Evolutionary conservation across 139 green algal species (phyloP), one percentile per base, ranked within the genome.

Genomic region (Chlamydomonas sp.): DNA sequence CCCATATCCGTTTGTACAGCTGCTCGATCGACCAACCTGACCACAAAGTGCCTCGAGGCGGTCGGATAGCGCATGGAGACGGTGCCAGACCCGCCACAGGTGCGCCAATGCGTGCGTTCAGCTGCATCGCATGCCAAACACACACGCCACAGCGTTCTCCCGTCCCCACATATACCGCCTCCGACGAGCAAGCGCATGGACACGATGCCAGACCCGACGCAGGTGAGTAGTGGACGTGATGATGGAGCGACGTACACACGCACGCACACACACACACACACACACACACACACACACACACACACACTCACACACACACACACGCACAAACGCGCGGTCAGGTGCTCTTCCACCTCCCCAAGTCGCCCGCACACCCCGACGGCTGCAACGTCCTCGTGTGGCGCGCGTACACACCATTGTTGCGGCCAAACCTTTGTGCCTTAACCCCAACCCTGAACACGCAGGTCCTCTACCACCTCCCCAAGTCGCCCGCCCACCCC

Each of bases 11-110:
- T n/a, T n/a, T n/a, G n/a, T n/a, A n/a, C n/a, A n/a, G n/a, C n/a
- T n/a, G n/a, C n/a, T n/a, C n/a, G n/a, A n/a, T n/a, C 83, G 49
- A 96, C 92, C 66, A 97, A 97, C 79, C 80, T 97, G 10, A 91
- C 96, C 48, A 97, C 88, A 3, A 79, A 83, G 6, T 90, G 88
- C 2, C 81, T 98, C 33, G 85, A 81, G 28, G 69, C 78, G 1
- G 92, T 97, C 22, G 89, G 90, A 37, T 89, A 91, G 43, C 16
- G 16, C 43, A 54, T 26, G 49, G 76, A 92, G 36, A 96, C 90
- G 0, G 78, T 97, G 16, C 88, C 88, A 16, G 93, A 98, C 79
- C 93, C 91, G 8, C 89, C 86, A 0, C 88, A 96, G 76, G 60
- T 73, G 43, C 97, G n/a, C n/a, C n/a, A n/a, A n/a, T n/a, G n/a